Evolutionary conservation across 768 basidiomycete genomes (phyloP).

Genomic region (Hydnomerulius pinastri): DNA sequence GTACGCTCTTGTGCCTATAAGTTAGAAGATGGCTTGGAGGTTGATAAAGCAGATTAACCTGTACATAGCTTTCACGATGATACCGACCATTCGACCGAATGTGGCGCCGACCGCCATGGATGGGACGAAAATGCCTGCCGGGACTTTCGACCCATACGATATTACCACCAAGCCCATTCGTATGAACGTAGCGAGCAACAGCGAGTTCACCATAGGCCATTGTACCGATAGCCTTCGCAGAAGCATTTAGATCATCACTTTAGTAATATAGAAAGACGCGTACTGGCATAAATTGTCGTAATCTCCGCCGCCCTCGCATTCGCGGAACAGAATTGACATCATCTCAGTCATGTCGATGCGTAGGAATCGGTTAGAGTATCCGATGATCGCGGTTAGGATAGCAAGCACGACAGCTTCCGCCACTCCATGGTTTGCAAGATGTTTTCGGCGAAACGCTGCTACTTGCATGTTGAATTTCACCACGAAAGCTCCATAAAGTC

Average conservation of each 20-base stretch:
- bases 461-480: slow-evolving; percentile 97
- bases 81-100: slow-evolving; percentile 96
- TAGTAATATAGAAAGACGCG: slow-evolving; percentile 32
- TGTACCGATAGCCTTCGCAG: slow-evolving; percentile 76
- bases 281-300: slow-evolving; percentile 95
- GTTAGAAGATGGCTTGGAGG: neutral
- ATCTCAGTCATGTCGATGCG: slow-evolving; percentile 98
- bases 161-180: slow-evolving; percentile 85
- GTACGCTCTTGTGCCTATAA: slow-evolving; percentile 57
- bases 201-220: slow-evolving; percentile 93
- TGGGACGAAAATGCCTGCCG: slow-evolving; percentile 97
- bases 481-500: slow-evolving; percentile 94
- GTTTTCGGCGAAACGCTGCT: slow-evolving; percentile 90
- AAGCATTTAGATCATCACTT: slow-evolving; percentile 8
- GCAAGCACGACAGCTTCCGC: slow-evolving; percentile 89
- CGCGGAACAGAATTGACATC: slow-evolving; percentile 91
- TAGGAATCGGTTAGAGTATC: slow-evolving; percentile 92
- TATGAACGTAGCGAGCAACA: slow-evolving; percentile 88
- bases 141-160: slow-evolving; percentile 95
- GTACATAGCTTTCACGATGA: slow-evolving; percentile 92
- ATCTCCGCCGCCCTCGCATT: slow-evolving; percentile 92
- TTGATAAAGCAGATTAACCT: slow-evolving; percentile 46
- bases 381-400: slow-evolving; percentile 85
- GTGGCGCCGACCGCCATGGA: slow-evolving; percentile 99
- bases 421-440: slow-evolving; percentile 80